These are phyloP conservation scores for Alternaria incomplexa DNA, from an alignment of 2,329 filamentous ascomycete species.

Conservation along the genomic window DNA sequence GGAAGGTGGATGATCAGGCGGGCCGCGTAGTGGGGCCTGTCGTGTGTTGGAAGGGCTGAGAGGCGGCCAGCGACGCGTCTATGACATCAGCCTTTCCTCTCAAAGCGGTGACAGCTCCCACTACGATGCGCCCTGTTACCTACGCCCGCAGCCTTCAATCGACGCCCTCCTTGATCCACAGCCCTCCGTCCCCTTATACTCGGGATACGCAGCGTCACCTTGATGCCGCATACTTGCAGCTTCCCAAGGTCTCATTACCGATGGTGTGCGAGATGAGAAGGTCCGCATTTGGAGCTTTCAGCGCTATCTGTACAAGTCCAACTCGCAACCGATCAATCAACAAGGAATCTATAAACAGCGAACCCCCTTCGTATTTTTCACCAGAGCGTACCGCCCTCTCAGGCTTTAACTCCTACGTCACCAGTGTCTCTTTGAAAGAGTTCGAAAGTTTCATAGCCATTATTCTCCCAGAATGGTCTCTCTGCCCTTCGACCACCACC, in stretches of 20 bases:
- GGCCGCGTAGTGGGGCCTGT: not conserved
- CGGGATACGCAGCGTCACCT: not conserved
- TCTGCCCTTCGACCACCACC: conserved; percentile 9
- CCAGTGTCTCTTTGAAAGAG: not conserved
- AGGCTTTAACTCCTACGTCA: not conserved
- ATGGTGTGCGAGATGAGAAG: not conserved
- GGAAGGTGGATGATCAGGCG: not conserved
- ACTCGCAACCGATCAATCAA: not conserved
- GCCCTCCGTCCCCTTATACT: not conserved
- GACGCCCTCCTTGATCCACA: not conserved
- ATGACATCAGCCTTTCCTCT: not conserved
- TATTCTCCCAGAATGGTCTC: conserved; percentile 28
- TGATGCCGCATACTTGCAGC: not conserved
- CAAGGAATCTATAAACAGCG: not conserved
- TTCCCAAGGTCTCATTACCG: not conserved
- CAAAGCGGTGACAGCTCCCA: not conserved
- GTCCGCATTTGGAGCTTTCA: not conserved
- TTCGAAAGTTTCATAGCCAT: conserved; percentile 17
- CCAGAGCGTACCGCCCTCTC: not conserved
- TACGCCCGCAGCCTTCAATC: not conserved
- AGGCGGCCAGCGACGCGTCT: not conserved
- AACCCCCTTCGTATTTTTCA: not conserved
- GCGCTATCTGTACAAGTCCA: not conserved
- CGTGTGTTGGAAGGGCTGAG: not conserved
- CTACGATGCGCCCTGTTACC: not conserved